Percentiles rank a stretch among this genome's conserved stretches.
phyloP scores from a whole-genome alignment of 2,329 filamentous ascomycete genomes.

The Ophiostoma sp. region DNA sequence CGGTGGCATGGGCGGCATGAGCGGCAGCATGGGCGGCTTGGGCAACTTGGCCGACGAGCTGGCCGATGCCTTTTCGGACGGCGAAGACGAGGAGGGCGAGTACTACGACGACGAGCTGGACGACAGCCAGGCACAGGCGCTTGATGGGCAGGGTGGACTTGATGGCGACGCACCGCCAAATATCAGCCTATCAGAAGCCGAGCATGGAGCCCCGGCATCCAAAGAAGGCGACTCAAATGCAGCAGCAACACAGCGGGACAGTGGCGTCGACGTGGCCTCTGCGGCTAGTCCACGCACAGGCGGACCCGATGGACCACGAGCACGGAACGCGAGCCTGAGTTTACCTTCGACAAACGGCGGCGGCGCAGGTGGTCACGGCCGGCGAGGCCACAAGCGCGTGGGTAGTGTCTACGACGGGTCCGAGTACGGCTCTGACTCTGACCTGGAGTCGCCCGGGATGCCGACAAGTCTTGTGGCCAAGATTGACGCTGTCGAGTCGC shows the following conservation, averaged over 20 bases:
- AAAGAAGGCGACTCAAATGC: constrained; percentile 25
- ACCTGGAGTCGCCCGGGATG: constrained; percentile 68
- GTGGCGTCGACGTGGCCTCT: constrained; percentile 43
- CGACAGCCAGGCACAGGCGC: constrained; percentile 8
- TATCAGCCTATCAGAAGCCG: constrained; percentile 38
- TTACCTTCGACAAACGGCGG: constrained; percentile 47
- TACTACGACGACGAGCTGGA: constrained; percentile 47
- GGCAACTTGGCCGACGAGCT: constrained; percentile 81
- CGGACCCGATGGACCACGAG: constrained; percentile 27
- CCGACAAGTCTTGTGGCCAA: constrained; percentile 65
- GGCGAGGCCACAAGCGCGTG: constrained; percentile 49
- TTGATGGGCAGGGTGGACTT: constrained; percentile 2
- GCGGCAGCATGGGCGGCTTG: constrained; percentile 61
- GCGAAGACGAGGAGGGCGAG: constrained; percentile 57
- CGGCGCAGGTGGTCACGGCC: not conserved
- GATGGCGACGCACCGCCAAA: constrained; percentile 36
- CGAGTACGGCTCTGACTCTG: constrained; percentile 72
- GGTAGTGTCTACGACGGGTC: constrained; percentile 69
- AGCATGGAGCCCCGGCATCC: constrained; percentile 30
- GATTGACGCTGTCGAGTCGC: constrained; percentile 70
- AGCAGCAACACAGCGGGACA: constrained; percentile 38
- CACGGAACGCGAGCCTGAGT: constrained; percentile 43
- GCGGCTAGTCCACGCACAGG: constrained; percentile 20
- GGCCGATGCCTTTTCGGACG: constrained; percentile 69
- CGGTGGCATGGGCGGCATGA: constrained; percentile 38